phyloP scores from a whole-genome alignment of 2,329 filamentous ascomycete genomes.

The Atkinsonella hypoxylon region DNA sequence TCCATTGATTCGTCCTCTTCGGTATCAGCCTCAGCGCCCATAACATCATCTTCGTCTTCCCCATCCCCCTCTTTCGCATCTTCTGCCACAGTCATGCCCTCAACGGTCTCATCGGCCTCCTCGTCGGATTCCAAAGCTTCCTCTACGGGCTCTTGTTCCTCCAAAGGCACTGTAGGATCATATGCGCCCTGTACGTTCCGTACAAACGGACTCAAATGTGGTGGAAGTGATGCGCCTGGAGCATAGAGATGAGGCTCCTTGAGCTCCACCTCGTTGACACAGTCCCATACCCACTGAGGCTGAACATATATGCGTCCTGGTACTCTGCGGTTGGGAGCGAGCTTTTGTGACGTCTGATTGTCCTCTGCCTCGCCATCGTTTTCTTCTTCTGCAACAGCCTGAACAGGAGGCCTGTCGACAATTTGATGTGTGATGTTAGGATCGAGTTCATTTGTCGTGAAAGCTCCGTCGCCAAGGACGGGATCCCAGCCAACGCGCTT shows the following conservation, averaged over 20 bases:
- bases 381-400: slow-evolving; percentile 39
- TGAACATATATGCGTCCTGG: slow-evolving; percentile 91
- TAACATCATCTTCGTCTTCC: slow-evolving; percentile 36
- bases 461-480: slow-evolving; percentile 82
- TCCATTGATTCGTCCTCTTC: slow-evolving; percentile 30
- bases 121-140: slow-evolving; percentile 66
- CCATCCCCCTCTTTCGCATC: slow-evolving; percentile 37
- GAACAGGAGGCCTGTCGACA: slow-evolving; percentile 75
- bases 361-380: slow-evolving; percentile 35
- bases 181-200: slow-evolving; percentile 79
- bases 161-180: slow-evolving; percentile 76
- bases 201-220: slow-evolving; percentile 93
- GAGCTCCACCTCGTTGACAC: slow-evolving; percentile 81
- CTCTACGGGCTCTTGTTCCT: slow-evolving; percentile 76
- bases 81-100: slow-evolving; percentile 48
- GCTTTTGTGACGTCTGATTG: slow-evolving; percentile 49
- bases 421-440: slow-evolving; percentile 91
- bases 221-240: slow-evolving; percentile 79
- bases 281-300: slow-evolving; percentile 98
- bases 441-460: slow-evolving; percentile 80
- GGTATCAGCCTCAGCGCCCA: slow-evolving; percentile 30
- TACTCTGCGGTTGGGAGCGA: slow-evolving; percentile 56
- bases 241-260: slow-evolving; percentile 80
- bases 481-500: slow-evolving; percentile 92
- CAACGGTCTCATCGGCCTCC: slow-evolving; percentile 50